Base-by-base conservation (phyloP, 2,329 filamentous ascomycete species). In the Thielaviopsis cerberus region DNA sequence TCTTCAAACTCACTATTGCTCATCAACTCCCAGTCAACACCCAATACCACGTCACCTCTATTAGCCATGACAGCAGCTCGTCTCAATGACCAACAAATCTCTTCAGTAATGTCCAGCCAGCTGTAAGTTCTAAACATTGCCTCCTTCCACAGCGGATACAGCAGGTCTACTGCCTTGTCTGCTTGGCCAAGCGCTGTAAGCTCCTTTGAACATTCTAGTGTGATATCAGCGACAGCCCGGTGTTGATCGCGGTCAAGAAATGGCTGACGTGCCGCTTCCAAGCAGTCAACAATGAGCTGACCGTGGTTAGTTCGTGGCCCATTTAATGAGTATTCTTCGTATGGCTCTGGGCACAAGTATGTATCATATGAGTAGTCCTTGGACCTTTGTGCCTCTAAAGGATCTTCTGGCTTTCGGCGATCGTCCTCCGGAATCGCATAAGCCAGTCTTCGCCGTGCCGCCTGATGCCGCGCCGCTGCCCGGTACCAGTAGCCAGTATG, bases 401-500 rank as follows among this genome's bases (percentile, higher is more conserved):
- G 73, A 2, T 68, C 64, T 37, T 75, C 73, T 5, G 79, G 79
- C 1, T 73, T 70, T 55, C 71, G 71, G 41, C 81, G 71, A 61
- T 79, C 80, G 59, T 82, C 79, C 26, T 82, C 76, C 0, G 81
- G 75, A 60, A 85, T 82, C 22, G 71, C 69, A 24, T 70, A 71
- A 1, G 81, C 81, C 51, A 82, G 66, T 23, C 67, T 70, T 48
- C 78, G 74, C 8, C 82, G 76, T 17, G 74, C 70, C 3, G 72
- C 70, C 1, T 78, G 69, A 63, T 83, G 79, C n/a, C 74, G 74
- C 4, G 79, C 77, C 1, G 81, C 81, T 51, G 76, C 67, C 15
- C 78, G 76, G 63, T 81, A 81, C 80, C 82, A 85, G 64, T 85
- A 85, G 5, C 82, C 82, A 1, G 77, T 73, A 64, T 85, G 82